phyloP scores from a whole-genome alignment of 768 basidiomycete species.

The Kwoniella sp. region DNA sequence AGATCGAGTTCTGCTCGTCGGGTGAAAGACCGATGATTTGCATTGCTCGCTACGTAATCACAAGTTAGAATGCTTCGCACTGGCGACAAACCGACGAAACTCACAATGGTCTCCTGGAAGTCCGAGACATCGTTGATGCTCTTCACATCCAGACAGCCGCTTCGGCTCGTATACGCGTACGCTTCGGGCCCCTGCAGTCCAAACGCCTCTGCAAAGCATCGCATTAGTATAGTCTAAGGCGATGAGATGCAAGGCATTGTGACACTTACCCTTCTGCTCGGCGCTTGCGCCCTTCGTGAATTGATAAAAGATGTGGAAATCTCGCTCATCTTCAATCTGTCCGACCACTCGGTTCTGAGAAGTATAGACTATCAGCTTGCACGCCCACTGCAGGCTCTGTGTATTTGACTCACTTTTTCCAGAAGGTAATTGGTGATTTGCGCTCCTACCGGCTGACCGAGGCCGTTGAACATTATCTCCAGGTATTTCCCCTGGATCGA shows the following conservation, averaged over 20 bases:
- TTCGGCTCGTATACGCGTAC: constrained; percentile 88
- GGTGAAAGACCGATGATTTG: constrained; percentile 80
- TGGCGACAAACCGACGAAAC: constrained; percentile 42
- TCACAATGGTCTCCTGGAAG: constrained; percentile 82
- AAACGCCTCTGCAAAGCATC: constrained; percentile 70
- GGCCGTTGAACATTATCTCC: constrained; percentile 96
- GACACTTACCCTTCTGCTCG: constrained; percentile 75
- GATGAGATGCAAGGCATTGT: background rate
- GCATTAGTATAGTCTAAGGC: background rate
- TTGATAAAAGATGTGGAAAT: constrained; percentile 99
- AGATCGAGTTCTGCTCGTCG: constrained; percentile 87
- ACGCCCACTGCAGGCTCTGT: background rate
- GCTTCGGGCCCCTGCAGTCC: constrained; percentile 95
- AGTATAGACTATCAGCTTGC: constrained; percentile 15
- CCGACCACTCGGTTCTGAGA: constrained; percentile 72
- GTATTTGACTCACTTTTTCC: constrained; percentile 75
- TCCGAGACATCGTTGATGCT: constrained; percentile 89
- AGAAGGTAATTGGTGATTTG: constrained; percentile 98
- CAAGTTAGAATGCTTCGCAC: too few species aligned
- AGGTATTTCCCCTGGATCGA: constrained; percentile 86
- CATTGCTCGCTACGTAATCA: constrained; percentile 76
- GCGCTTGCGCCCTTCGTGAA: constrained; percentile 93
- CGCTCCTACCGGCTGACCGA: constrained; percentile 92
- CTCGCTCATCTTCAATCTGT: constrained; percentile 92
- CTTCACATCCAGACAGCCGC: constrained; percentile 86